Evolutionary conservation across 352 stramenopile genomes (phyloP), one percentile per base, ranked within the genome.

Genomic region (Globisporangium cylindrosporum): DNA sequence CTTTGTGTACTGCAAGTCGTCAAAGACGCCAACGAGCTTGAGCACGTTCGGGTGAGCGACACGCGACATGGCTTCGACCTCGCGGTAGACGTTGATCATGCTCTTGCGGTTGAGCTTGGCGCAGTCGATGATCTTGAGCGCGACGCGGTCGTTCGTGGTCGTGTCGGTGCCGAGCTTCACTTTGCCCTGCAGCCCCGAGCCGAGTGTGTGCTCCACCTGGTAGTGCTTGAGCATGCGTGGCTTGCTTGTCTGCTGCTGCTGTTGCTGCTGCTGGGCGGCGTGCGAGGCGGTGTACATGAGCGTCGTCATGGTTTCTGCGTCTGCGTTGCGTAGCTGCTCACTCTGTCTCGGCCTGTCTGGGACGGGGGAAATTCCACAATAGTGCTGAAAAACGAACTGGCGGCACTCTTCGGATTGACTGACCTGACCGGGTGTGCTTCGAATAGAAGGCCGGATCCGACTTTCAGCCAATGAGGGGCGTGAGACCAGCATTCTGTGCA

Each of bases 121-220:
- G 72, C 76, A 82, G 73, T 96, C 86, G 64, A 97, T 96, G 73
- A 97, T 84, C 79, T 97, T 97, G 69, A 97, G 84, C 71, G 91
- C 91, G 56, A 97, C 91, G 56, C 78, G 78, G 74, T 96, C 80
- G 25, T 85, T 78, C 34, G 89, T 95, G 62, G 81, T 73, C 10
- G 78, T 73, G 75, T 97, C 84, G 69, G 94, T 78, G 46, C 91
- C 89, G 3, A 97, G 81, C 76, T 97, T 97, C 55, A 97, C 91
- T 67, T 96, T 97, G 66, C 88, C 81, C 72, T 93, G 86, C 27
- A 94, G 76, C 0, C 88, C 89, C 27, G 80, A 89, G 56, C 89
- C 88, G 32, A 96, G 81, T 27, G 88, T 96, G 58, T 95, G 80
- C 41, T 85, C 75, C 66, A 96, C 87, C 53, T 84, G 74, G 66